These are phyloP conservation scores for Aspergillus steynii DNA, from an alignment of 495 filamentous ascomycete genomes.

Conservation along the genomic window DNA sequence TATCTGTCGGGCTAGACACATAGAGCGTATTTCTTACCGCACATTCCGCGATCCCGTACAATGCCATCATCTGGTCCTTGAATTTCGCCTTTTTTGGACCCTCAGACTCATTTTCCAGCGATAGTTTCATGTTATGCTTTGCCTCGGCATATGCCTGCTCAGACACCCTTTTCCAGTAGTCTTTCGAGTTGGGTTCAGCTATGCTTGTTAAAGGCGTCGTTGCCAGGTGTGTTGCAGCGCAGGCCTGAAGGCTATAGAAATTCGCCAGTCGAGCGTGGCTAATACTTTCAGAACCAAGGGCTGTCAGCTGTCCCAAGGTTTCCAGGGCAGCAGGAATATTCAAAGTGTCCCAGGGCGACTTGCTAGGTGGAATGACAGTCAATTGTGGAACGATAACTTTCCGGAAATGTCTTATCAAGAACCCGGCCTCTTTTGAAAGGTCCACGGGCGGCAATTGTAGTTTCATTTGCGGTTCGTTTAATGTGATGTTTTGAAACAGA, in stretches of 20 bases:
- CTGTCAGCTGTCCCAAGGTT: slow-evolving; percentile 33
- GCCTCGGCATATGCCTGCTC: slow-evolving; percentile 30
- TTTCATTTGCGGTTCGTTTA: slow-evolving; percentile 1
- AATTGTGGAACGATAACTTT: slow-evolving; percentile 34
- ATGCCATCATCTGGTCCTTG: slow-evolving; percentile 42
- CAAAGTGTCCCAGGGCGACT: slow-evolving; percentile 35
- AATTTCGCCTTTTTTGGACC: slow-evolving; percentile 37
- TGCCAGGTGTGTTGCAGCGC: slow-evolving; percentile 29
- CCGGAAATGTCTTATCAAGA: slow-evolving; percentile 32
- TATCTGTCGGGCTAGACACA: neutral
- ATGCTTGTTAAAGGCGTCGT: slow-evolving; percentile 14
- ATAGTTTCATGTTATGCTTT: slow-evolving; percentile 34
- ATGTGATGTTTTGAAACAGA: neutral
- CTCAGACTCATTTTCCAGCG: slow-evolving; percentile 28
- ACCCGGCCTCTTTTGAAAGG: slow-evolving; percentile 23
- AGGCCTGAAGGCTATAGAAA: slow-evolving; percentile 31
- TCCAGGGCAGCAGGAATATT: slow-evolving; percentile 33
- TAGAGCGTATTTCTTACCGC: slow-evolving; percentile 23
- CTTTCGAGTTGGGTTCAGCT: slow-evolving; percentile 12
- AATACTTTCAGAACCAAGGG: slow-evolving; percentile 28
- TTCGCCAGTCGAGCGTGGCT: slow-evolving; percentile 36
- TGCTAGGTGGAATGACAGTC: slow-evolving; percentile 32
- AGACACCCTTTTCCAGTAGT: slow-evolving; percentile 28
- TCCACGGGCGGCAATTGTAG: slow-evolving; percentile 13
- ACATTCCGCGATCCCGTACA: slow-evolving; percentile 32